Evolutionary conservation across 2,329 filamentous ascomycete species (phyloP).

Genomic region (Fusarium annulatum): DNA sequence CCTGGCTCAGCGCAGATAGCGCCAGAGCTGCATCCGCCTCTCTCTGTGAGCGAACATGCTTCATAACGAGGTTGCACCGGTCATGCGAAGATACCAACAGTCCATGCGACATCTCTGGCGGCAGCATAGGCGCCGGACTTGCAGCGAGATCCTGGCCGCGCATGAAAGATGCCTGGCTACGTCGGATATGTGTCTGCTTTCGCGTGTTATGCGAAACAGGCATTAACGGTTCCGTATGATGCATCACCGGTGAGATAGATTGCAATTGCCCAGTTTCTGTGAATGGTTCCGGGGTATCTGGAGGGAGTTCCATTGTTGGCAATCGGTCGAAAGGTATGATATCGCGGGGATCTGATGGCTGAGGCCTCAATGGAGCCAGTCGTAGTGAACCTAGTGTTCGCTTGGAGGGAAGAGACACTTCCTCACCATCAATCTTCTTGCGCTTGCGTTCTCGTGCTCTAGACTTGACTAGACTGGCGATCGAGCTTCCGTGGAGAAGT

Average conservation of each 20-base stretch:
- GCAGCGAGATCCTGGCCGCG: constrained; percentile 41
- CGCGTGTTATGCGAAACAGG: constrained; percentile 49
- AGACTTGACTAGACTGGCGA: constrained; percentile 63
- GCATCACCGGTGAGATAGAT: constrained; percentile 25
- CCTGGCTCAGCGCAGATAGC: constrained; percentile 40
- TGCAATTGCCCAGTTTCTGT: constrained; percentile 34
- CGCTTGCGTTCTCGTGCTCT: constrained; percentile 60
- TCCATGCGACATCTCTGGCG: constrained; percentile 33
- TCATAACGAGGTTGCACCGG: constrained; percentile 18
- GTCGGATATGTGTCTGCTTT: constrained; percentile 8
- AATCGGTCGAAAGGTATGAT: constrained; percentile 33
- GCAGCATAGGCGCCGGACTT: constrained; percentile 36
- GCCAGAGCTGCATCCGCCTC: constrained; percentile 42
- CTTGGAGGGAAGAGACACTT: constrained; percentile 43
- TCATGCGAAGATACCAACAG: constrained; percentile 21
- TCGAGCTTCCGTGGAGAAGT: constrained; percentile 51
- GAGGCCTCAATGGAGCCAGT: constrained; percentile 48
- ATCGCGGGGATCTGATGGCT: constrained; percentile 21
- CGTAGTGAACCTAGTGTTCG: constrained; percentile 28
- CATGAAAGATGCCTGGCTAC: not conserved
- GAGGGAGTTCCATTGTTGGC: constrained; percentile 35
- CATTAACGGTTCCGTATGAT: constrained; percentile 38
- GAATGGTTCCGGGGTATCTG: constrained; percentile 20
- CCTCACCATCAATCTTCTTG: constrained; percentile 58
- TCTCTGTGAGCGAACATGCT: constrained; percentile 23